Evolutionary conservation across 139 green algal species (phyloP), one percentile per base, ranked within the genome.

Genomic region (Monoraphidium neglectum): DNA sequence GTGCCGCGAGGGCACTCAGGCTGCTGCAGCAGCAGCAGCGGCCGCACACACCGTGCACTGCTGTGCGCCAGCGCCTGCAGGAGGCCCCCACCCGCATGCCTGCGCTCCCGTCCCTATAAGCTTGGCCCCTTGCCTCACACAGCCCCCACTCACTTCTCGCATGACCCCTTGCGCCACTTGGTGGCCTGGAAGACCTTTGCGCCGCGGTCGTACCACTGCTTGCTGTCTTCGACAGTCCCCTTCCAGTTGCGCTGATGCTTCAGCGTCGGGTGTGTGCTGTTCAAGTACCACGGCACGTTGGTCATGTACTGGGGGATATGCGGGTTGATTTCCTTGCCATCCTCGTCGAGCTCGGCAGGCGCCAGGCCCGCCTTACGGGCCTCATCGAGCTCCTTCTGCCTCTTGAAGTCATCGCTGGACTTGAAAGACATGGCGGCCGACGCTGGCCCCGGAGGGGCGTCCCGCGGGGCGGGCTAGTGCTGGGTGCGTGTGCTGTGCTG

Each of bases 241-340:
- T 94, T 94, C 95, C 96, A 99, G 80, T 99, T 95, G 43, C 92
- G 89, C 81, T 99, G 96, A 95, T 99, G 96, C 91, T 98, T 97
- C 76, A 99, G 84, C 4, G 87, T 93, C 30, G 96, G 95, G 54
- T 92, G 70, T 57, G 87, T 83, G 63, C 92, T 83, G 78, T 95
- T 96, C 35, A 99, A 82, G 87, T 99, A 99, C 96, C 96, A 99
- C 15, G 96, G 96, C 47, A 95, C 97, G 60, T 76, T 92, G 54
- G 90, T 90, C 96, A 99, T 99, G 78, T 98, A 99, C 87, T 98
- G 89, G 4, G 97, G 97, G 68, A 99, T 99, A 74, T 99, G 97
- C 0, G 97, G 97, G 87, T 99, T 99, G 80, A 99, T 99, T 64
- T 97, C 94, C 66, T 96, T 97, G 59, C 96, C 97, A 76, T 99